A percentile compares a stretch with the other conserved stretches of the same genome.
These are phyloP conservation scores for Thielaviopsis musarum DNA, from an alignment of 2,329 filamentous ascomycete species.

Conservation along the genomic window DNA sequence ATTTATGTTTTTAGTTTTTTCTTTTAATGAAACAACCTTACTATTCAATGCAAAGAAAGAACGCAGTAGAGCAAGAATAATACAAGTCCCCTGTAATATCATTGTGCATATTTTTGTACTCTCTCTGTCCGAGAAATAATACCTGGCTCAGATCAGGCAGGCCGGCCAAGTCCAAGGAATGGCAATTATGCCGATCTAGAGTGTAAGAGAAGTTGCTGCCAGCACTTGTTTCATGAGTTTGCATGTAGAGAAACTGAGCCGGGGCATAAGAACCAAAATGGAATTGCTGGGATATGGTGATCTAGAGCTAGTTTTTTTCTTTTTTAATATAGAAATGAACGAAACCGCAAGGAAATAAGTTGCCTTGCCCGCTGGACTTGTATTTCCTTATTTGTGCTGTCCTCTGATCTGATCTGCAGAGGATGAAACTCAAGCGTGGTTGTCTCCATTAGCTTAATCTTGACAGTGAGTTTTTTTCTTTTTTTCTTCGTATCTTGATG, in stretches of 20 bases:
- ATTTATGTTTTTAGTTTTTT: no score
- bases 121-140: background rate
- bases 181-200: background rate
- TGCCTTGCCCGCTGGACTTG: background rate
- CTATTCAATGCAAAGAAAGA: no score
- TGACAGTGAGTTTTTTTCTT: background rate
- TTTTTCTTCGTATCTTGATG: no score
- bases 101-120: background rate
- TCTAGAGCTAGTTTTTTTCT: no score
- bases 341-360: background rate
- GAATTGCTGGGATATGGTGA: background rate
- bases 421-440: background rate
- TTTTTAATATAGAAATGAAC: no score
- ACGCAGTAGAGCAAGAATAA: no score
- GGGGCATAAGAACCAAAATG: background rate
- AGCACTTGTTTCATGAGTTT: background rate
- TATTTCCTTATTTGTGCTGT: background rate
- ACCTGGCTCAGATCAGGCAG: background rate
- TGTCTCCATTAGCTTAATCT: background rate
- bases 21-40: background rate
- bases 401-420: background rate
- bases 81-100: background rate
- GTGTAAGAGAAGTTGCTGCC: background rate
- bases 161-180: background rate
- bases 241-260: background rate